Percentiles rank a stretch among this genome's conserved stretches.
phyloP scores from a whole-genome alignment of 2,329 filamentous ascomycete genomes.

The Corinectria fuckeliana region DNA sequence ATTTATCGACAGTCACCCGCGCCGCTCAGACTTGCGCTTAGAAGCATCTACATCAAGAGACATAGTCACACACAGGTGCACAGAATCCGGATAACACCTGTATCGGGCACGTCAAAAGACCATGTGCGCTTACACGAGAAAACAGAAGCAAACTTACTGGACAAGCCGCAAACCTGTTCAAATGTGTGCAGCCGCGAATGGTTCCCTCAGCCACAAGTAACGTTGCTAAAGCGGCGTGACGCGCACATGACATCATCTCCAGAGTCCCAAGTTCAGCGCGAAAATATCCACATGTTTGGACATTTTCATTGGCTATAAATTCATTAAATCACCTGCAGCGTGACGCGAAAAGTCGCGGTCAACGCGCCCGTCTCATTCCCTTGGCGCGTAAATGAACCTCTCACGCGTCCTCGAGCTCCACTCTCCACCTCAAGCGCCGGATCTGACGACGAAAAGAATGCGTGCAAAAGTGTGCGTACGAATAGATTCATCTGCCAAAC shows the following conservation, averaged over 20 bases:
- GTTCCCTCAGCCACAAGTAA: background rate
- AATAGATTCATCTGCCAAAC: constrained; percentile 6
- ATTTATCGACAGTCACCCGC: too few relatives aligned
- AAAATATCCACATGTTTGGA: background rate
- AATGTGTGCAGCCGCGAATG: background rate
- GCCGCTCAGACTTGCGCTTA: too few relatives aligned
- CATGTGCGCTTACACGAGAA: background rate
- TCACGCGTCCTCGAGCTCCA: constrained; percentile 17
- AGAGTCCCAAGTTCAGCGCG: background rate
- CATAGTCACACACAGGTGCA: too few relatives aligned
- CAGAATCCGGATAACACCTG: too few relatives aligned
- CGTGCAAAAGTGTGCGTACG: constrained; percentile 3
- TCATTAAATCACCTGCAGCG: constrained; percentile 21
- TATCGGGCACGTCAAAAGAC: background rate
- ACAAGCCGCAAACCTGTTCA: background rate
- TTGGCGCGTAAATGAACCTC: constrained; percentile 39
- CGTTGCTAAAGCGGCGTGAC: constrained; percentile 6
- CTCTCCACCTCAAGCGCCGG: constrained; percentile 11
- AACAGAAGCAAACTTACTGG: background rate
- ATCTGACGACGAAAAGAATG: constrained; percentile 14
- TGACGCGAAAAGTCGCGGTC: constrained; percentile 33
- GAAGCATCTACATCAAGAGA: too few relatives aligned
- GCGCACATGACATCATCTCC: constrained; percentile 29
- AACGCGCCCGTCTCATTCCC: constrained; percentile 24
- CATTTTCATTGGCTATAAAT: constrained; percentile 30